Evolutionary conservation across 768 basidiomycete genomes (phyloP).

Genomic region (Termitomyces sp.): DNA sequence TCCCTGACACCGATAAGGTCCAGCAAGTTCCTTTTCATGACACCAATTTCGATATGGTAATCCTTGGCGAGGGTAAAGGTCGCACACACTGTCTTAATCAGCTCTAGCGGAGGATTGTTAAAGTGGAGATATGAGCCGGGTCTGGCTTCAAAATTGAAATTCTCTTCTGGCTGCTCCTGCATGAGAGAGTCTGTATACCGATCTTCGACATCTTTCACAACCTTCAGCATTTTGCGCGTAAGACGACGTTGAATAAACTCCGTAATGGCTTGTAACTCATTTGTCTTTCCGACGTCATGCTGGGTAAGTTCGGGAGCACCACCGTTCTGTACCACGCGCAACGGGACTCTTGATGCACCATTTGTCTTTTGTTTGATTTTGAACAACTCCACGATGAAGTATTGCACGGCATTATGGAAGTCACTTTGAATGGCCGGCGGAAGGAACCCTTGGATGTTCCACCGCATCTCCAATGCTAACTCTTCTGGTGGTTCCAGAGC

Average conservation of each 20-base stretch:
- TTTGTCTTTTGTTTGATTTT: constrained; percentile 62
- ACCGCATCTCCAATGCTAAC: constrained; percentile 74
- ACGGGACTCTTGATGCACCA: constrained; percentile 57
- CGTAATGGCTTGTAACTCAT: constrained; percentile 62
- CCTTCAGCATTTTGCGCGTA: constrained; percentile 72
- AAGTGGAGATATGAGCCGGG: constrained; percentile 83
- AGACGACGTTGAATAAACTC: constrained; percentile 78
- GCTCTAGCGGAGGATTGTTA: constrained; percentile 80
- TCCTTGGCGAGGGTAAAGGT: constrained; percentile 76
- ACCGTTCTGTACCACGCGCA: constrained; percentile 61
- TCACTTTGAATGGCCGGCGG: constrained; percentile 77
- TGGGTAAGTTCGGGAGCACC: constrained; percentile 62
- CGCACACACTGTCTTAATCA: constrained; percentile 83
- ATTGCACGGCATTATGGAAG: constrained; percentile 68
- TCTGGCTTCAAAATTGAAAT: constrained; percentile 78
- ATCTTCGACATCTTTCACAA: constrained; percentile 58
- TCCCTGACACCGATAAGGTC: constrained; percentile 85
- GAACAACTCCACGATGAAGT: constrained; percentile 84
- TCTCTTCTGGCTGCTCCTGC: constrained; percentile 44
- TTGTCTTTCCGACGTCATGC: constrained; percentile 58
- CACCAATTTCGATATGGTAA: constrained; percentile 80
- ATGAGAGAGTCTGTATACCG: constrained; percentile 55
- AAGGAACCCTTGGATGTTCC: constrained; percentile 91
- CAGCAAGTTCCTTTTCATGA: constrained; percentile 84
- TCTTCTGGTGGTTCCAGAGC: constrained; percentile 65